Base-by-base conservation (phyloP, 306 rosid genomes). In the Sindora glabra region DNA sequence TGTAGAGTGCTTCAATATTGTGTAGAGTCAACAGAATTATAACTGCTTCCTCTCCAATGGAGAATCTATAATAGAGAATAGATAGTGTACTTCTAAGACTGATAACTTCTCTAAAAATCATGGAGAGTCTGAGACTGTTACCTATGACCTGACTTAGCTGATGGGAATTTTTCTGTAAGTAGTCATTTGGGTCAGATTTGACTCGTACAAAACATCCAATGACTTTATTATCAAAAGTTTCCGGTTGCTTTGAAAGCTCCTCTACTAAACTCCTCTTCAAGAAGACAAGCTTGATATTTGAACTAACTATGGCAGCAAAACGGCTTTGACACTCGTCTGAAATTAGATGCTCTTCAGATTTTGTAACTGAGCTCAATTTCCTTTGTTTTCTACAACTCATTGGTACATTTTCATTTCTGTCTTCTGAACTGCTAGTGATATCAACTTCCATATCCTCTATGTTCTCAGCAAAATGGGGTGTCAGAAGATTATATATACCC, bases 251-350 rank as follows among this genome's bases (percentile, higher is more conserved):
- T 56, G 66, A 57, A 45, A 89, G 70, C 63, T 71, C 76, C 74
- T 81, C 90, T 54, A 89, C 78, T 63, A 86, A 70, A 67, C 86
- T 85, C 74, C 80, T 81, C 74, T 79, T 86, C 79, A 89, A 73
- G 61, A 81, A 86, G 30, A 89, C 70, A 47, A 81, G 90, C 62
- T 83, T 83, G 65, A 89, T 48, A 65, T 89, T 89, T 47, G 73
- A 70, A 21, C 71, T 59, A 65, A 65, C 58, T 53, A 85, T 75
- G 33, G 90, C 84, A 21, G 90, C 90, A 70, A 68, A 79, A 65
- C 54, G 50, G 56, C 67, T 81, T 56, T 50, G 74, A 42, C 1
- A 30, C 65, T 59, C 75, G 64, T 58, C 72, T 23, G 72, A 66
- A 58, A 39, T 62, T 34, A 14, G 52, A 12, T 56, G 48, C 47